phyloP scores from a whole-genome alignment of 345 rosid species.

The Clarkia xantiana region DNA sequence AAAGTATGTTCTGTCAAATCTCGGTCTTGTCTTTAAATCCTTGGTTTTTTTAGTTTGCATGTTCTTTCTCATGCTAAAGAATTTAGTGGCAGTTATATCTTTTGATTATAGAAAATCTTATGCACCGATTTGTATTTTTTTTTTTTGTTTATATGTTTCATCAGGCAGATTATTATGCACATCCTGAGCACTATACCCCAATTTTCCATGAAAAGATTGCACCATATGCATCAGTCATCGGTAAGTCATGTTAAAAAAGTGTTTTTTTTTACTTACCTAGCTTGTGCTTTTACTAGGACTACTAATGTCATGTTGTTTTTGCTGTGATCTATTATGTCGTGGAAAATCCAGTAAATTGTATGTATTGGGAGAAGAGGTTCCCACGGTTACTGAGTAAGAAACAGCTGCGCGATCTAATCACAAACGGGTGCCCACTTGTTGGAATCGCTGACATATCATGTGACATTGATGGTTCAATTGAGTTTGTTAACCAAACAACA shows the following conservation, averaged over 20 bases:
- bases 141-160: constrained; percentile 16
- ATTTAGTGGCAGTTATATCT: too few species aligned
- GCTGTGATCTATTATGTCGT: too few species aligned
- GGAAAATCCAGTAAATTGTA: constrained; percentile 60
- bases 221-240: constrained; percentile 71
- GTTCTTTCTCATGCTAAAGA: too few species aligned
- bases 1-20: constrained; percentile 34
- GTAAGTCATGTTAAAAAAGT: constrained; percentile 17
- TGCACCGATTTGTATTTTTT: not conserved
- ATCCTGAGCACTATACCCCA: constrained; percentile 78
- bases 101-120: not conserved
- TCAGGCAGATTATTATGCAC: constrained; percentile 87
- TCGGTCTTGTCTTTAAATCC: not conserved
- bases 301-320: too few species aligned
- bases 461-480: constrained; percentile 75
- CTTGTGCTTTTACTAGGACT: too few species aligned
- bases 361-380: constrained; percentile 93
- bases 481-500: constrained; percentile 65
- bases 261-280: too few species aligned
- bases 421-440: constrained; percentile 58
- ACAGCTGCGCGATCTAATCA: constrained; percentile 52
- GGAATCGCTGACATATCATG: constrained; percentile 89
- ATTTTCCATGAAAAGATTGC: constrained; percentile 62
- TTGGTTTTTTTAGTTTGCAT: too few species aligned
- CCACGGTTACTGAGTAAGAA: constrained; percentile 52